Base-by-base conservation (phyloP, 345 rosid genomes). In the Diplotaxis tenuifolia region DNA sequence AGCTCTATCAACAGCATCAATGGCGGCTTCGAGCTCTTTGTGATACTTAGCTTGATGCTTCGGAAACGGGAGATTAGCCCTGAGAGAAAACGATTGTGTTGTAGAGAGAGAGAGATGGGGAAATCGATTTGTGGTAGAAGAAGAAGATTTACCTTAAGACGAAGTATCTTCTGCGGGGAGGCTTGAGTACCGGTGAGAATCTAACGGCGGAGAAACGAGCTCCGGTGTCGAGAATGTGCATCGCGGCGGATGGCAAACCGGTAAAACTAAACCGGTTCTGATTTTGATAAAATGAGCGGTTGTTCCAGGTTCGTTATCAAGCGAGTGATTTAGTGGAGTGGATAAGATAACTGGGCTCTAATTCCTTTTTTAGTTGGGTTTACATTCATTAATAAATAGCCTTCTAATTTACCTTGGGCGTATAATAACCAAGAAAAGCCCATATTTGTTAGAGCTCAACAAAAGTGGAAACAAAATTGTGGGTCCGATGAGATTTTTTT, bases 1-100 rank as follows among this genome's bases (percentile, higher is more conserved):
- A 57, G 98, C 96, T 80, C 86, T 85, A 80, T 85, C 90, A 32
- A 91, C 94, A 4, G 83, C 85, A 68, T 79, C 87, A 59, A 88
- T 78, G 14, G 96, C 97, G 19, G 86, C 89, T 57, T 84, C 86
- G 15, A 93, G 89, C 79, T 93, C 97, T 71, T 68, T 80, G 62
- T 81, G 85, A 54, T 88, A 93, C 80, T 83, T 86, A 7, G 93
- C 90, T 69, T 82, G 85, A 58, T 83, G 83, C 61, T 72, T 83
- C 0, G 85, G 82, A 58, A 86, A 86, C 15, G 98, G 96, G 62
- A 89, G 88, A 59, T 80, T 79, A 38, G 88, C 79, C 82, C 89
- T 84, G 84, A 40, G 27, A 54, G 31, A 19, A 23, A 11, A 3
- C 56, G 64, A 34, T 9, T 6, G 19, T 25, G n/a, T n/a, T n/a